Percentiles rank a stretch among this genome's conserved stretches.
Conservation (phyloP, 1,284 basidiomycete genomes). For the Trichosporon ovoides region DNA sequence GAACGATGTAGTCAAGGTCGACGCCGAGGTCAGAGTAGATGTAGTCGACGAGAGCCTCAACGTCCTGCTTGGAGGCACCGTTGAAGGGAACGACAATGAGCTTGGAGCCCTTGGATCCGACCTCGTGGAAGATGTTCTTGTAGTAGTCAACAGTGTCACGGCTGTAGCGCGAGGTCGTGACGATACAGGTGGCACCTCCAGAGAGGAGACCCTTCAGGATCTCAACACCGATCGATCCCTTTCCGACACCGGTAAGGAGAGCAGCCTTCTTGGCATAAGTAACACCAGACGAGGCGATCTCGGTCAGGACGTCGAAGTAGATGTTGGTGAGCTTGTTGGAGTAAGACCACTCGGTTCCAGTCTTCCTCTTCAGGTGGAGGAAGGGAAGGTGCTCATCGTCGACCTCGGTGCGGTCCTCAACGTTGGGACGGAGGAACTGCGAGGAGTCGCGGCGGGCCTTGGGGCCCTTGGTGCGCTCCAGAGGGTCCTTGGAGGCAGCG, state of each 20-base stretch:
- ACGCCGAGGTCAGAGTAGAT: slow-evolving; percentile 91
- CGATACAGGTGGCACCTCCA: slow-evolving; percentile 91
- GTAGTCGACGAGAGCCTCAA: slow-evolving; percentile 94
- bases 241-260: slow-evolving; percentile 92
- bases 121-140: slow-evolving; percentile 94
- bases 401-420: slow-evolving; percentile 63
- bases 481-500: slow-evolving; percentile 17
- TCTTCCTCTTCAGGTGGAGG: slow-evolving; percentile 93
- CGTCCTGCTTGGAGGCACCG: slow-evolving; percentile 90
- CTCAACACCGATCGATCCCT: slow-evolving; percentile 95
- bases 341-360: slow-evolving; percentile 91
- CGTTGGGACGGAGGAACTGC: slow-evolving; percentile 86
- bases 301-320: slow-evolving; percentile 83
- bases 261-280: slow-evolving; percentile 99
- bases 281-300: slow-evolving; percentile 95
- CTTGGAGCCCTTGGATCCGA: slow-evolving; percentile 88
- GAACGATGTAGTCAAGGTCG: slow-evolving; percentile 96
- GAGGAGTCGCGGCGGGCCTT: slow-evolving; percentile 73
- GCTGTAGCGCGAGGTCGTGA: slow-evolving; percentile 93
- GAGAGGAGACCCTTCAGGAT: slow-evolving; percentile 93
- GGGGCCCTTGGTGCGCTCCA: slow-evolving; percentile 36
- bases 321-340: slow-evolving; percentile 92
- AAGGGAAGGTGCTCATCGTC: slow-evolving; percentile 88
- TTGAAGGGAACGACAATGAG: slow-evolving; percentile 98
- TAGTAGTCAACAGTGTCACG: slow-evolving; percentile 96